These are phyloP conservation scores for Clavariopsis aquatica DNA, from an alignment of 495 filamentous ascomycete species.

Conservation along the genomic window DNA sequence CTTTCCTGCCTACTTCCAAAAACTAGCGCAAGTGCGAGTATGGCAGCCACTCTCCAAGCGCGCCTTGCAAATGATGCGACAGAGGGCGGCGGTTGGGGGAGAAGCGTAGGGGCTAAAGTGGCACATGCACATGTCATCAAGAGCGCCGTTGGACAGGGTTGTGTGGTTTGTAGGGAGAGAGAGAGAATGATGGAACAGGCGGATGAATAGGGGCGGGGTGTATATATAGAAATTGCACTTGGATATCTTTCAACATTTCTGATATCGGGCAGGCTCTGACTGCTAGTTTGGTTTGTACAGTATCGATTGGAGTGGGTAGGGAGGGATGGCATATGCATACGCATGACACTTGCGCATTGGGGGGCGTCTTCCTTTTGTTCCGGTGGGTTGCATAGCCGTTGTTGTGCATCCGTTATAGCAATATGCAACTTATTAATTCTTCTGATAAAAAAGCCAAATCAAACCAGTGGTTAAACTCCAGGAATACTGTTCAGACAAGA, in stretches of 20 bases:
- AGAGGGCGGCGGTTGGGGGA: slow-evolving; percentile 48
- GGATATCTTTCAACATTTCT: background rate
- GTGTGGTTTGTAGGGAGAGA: slow-evolving; percentile 34
- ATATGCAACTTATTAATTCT: too few relatives aligned
- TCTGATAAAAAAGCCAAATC: too few relatives aligned
- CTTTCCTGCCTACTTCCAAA: slow-evolving; percentile 70
- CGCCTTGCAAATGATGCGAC: slow-evolving; percentile 48
- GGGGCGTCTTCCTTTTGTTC: too few relatives aligned
- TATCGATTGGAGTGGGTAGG: too few relatives aligned
- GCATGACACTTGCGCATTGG: too few relatives aligned
- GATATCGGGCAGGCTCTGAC: background rate
- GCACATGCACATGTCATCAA: slow-evolving; percentile 75
- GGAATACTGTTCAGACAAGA: too few relatives aligned
- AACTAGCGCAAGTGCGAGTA: slow-evolving; percentile 28
- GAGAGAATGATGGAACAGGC: slow-evolving; percentile 3
- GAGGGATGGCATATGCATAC: too few relatives aligned
- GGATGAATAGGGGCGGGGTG: background rate
- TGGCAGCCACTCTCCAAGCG: slow-evolving; percentile 47
- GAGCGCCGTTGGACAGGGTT: slow-evolving; percentile 33
- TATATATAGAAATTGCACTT: slow-evolving; percentile 5
- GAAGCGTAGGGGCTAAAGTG: slow-evolving; percentile 82
- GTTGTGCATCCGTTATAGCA: too few relatives aligned
- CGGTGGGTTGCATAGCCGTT: too few relatives aligned
- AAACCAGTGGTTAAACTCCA: too few relatives aligned
- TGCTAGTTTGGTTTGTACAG: background rate